Percentiles rank a stretch among this genome's conserved stretches.
Evolutionary conservation across 2,329 filamentous ascomycete species (phyloP).

Genomic region (Parastagonospora nodorum): DNA sequence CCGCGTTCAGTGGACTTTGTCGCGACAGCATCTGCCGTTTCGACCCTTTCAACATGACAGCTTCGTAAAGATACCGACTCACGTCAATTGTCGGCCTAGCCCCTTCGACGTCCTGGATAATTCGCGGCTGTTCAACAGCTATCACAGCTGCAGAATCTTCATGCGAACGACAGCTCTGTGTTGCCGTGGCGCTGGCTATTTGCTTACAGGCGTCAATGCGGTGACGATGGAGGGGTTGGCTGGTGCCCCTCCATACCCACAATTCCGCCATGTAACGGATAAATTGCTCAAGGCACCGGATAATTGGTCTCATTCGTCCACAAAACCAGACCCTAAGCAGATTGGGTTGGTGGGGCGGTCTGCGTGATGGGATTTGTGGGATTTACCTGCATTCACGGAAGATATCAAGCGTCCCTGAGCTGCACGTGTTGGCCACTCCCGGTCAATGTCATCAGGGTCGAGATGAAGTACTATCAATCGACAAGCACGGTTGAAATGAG

Average conservation of each 20-base stretch:
- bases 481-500: not conserved
- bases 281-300: slow-evolving; percentile 27
- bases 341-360: slow-evolving; percentile 1
- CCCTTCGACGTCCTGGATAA: not conserved
- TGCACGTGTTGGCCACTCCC: slow-evolving; percentile 1
- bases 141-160: not conserved
- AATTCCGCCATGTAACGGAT: slow-evolving; percentile 14
- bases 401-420: not conserved
- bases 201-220: slow-evolving; percentile 3
- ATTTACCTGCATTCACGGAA: slow-evolving; percentile 1
- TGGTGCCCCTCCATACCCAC: slow-evolving; percentile 20
- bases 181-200: slow-evolving; percentile 9
- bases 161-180: not conserved
- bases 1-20: slow-evolving; percentile 7
- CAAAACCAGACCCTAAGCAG: not conserved
- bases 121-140: slow-evolving; percentile 8
- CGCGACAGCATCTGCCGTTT: not conserved
- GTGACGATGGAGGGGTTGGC: slow-evolving; percentile 19
- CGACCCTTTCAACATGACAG: too few relatives aligned
- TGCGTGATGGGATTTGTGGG: slow-evolving; percentile 7
- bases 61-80: not conserved
- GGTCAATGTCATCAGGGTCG: not conserved
- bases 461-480: slow-evolving; percentile 4
- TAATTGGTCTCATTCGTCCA: slow-evolving; percentile 11
- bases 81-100: not conserved